Evolutionary conservation across 139 green algal genomes (phyloP).

Genomic region (Yamagishiella unicocca): DNA sequence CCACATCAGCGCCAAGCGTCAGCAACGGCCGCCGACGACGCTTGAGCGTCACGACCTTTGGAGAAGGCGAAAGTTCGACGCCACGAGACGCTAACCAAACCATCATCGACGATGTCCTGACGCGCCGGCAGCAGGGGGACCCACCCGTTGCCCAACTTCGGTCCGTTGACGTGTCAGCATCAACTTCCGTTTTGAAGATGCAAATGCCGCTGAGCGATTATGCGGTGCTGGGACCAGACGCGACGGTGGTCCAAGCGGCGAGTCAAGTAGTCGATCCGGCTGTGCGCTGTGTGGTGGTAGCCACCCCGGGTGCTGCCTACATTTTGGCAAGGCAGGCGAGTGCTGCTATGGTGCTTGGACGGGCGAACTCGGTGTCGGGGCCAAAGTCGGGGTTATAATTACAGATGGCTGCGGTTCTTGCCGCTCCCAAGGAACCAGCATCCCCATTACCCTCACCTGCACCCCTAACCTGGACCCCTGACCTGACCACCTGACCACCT

Average conservation of each 20-base stretch:
- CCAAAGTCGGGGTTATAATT: background rate
- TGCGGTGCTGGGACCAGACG: background rate
- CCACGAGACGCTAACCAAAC: background rate
- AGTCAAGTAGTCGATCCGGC: background rate
- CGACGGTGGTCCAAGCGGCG: background rate
- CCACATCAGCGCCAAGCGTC: too few species aligned
- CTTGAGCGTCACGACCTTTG: conserved; percentile 18
- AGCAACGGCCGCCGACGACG: background rate
- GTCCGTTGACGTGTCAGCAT: background rate
- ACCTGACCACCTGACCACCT: background rate
- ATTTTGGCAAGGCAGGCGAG: background rate
- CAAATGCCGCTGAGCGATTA: conserved; percentile 4
- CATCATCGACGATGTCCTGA: background rate
- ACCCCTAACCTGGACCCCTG: background rate
- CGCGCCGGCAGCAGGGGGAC: background rate
- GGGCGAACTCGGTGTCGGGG: background rate
- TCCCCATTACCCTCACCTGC: too few species aligned
- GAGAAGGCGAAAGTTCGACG: background rate
- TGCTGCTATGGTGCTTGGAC: background rate
- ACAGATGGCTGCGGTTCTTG: background rate
- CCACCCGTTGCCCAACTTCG: too few species aligned
- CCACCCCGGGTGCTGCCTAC: background rate
- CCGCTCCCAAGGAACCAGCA: background rate
- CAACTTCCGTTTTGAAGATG: background rate
- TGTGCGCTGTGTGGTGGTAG: conserved; percentile 1